These are phyloP conservation scores for Neurospora africana DNA, from an alignment of 495 filamentous ascomycete species.

Conservation along the genomic window DNA sequence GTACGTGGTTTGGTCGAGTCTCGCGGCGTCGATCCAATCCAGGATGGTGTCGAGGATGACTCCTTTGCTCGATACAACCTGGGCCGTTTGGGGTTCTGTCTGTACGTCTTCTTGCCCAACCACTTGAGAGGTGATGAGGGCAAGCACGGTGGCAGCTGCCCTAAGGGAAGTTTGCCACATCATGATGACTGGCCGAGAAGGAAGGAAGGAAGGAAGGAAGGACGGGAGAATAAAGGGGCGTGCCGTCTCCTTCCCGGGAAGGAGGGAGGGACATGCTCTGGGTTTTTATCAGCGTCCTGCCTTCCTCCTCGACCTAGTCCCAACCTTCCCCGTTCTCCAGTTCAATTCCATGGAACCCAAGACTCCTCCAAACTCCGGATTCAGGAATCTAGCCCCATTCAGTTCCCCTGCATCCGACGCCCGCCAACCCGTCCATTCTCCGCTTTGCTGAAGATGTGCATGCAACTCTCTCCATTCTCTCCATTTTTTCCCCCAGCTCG, in stretches of 20 bases:
- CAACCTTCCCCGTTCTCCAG: neutral
- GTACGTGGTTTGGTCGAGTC: neutral
- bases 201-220: neutral
- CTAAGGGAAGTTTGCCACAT: neutral
- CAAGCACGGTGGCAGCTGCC: neutral
- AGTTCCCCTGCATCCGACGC: neutral
- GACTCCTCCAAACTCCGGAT: neutral
- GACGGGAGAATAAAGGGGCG: neutral
- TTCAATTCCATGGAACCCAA: neutral
- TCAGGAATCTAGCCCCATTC: neutral
- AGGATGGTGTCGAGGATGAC: constrained; percentile 13
- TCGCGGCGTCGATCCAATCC: constrained; percentile 6
- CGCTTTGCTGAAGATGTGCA: neutral
- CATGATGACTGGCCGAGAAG: neutral
- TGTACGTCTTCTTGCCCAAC: neutral
- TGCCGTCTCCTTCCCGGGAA: neutral
- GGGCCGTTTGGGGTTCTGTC: neutral
- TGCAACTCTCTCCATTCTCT: neutral
- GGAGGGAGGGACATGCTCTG: neutral
- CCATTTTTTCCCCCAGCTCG: neutral
- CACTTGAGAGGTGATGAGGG: neutral
- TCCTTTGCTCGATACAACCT: neutral
- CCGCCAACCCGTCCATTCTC: neutral
- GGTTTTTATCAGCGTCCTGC: neutral
- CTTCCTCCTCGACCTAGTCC: neutral